Conservation (phyloP, 805 yeast species). For the Monosporozyma servazzii region DNA sequence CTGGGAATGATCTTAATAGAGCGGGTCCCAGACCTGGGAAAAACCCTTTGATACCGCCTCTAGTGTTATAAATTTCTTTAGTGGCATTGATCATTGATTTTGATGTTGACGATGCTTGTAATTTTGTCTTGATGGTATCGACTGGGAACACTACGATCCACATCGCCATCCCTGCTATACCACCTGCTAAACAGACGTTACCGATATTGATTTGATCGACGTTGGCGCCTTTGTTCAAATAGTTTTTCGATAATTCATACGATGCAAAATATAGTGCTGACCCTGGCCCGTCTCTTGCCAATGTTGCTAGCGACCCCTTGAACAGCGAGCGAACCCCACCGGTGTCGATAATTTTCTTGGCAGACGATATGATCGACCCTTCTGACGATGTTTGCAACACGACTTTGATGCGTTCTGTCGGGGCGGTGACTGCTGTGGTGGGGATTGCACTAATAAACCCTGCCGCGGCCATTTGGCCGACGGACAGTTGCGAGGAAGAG, state of each 20-base stretch:
- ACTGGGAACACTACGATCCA: constrained; percentile 95
- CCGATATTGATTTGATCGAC: constrained; percentile 51
- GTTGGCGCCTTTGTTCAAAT: constrained; percentile 35
- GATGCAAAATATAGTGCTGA: constrained; percentile 93
- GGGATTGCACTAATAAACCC: constrained; percentile 94
- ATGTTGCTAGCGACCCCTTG: constrained; percentile 85
- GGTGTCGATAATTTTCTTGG: constrained; percentile 56
- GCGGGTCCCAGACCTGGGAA: constrained; percentile 99
- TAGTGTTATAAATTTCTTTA: constrained; percentile 47
- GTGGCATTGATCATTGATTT: constrained; percentile 59
- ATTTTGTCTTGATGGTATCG: constrained; percentile 71
- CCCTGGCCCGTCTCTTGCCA: constrained; percentile 97
- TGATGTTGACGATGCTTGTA: constrained; percentile 30
- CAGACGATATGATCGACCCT: constrained; percentile 32
- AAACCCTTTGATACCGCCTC: constrained; percentile 81
- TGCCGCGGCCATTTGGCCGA: constrained; percentile 73
- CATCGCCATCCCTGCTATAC: constrained; percentile 93
- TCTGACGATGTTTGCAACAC: constrained; percentile 67
- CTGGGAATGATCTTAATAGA: constrained; percentile 88
- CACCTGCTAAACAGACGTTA: constrained; percentile 85
- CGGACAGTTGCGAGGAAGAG: constrained; percentile 39
- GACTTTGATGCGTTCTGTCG: constrained; percentile 92
- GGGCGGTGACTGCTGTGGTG: constrained; percentile 93
- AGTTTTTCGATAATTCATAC: constrained; percentile 70
- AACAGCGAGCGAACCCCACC: constrained; percentile 83